Conservation (phyloP, 345 rosid genomes). For the Mangifera indica region DNA sequence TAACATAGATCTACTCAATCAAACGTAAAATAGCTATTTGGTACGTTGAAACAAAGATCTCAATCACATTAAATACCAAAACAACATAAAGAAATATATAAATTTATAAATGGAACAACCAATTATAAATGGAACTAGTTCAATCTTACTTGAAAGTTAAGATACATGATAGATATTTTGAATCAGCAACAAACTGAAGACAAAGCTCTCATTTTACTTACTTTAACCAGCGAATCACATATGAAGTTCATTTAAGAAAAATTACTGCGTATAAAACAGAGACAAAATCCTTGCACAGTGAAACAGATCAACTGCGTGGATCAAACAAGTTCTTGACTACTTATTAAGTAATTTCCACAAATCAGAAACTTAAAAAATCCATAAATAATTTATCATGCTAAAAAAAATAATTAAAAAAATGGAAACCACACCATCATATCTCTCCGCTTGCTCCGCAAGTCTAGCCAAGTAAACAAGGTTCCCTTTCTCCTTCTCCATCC, state of each 20-base stretch:
- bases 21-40: background rate
- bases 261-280: background rate
- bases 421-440: constrained; percentile 70
- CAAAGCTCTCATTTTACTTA: background rate
- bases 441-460: constrained; percentile 90
- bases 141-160: background rate
- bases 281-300: background rate
- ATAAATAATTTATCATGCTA: background rate
- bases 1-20: background rate
- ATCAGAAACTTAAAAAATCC: background rate
- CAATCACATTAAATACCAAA: background rate
- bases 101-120: background rate
- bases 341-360: background rate
- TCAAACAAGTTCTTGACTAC: background rate
- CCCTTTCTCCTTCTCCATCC: constrained; percentile 93
- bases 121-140: background rate
- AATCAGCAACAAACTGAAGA: background rate
- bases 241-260: background rate
- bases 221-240: constrained; percentile 3
- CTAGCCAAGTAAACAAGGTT: constrained; percentile 77
- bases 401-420: background rate
- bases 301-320: background rate
- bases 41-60: background rate
- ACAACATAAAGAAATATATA: background rate
- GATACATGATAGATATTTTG: background rate